phyloP scores from a whole-genome alignment of 805 yeast genomes.

The Pichia californica region DNA sequence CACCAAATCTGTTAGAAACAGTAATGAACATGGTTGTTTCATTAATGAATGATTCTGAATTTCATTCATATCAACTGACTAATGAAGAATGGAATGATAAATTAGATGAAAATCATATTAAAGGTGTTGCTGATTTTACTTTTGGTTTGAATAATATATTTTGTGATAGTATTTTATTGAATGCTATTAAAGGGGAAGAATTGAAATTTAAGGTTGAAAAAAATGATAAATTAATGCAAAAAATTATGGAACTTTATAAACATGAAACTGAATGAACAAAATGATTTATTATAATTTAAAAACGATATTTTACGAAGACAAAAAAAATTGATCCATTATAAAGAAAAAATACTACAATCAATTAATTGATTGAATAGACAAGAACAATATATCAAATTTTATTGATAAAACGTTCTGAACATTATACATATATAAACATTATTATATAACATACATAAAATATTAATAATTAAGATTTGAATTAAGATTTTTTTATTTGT shows the following conservation, averaged over 20 bases:
- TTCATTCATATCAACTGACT: conserved; percentile 16
- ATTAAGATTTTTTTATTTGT: no score
- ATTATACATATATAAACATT: no score
- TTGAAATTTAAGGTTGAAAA: not conserved
- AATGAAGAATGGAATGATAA: not conserved
- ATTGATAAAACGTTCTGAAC: no score
- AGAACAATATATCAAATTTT: no score
- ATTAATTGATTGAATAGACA: no score
- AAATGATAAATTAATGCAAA: not conserved
- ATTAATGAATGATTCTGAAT: conserved; percentile 29
- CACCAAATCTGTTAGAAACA: conserved; percentile 19
- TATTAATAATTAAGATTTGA: no score
- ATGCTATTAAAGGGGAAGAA: not conserved
- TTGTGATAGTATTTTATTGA: not conserved
- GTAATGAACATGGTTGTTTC: conserved; percentile 20
- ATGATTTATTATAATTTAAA: no score
- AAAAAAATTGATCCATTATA: no score
- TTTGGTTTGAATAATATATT: not conserved
- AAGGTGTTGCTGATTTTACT: conserved; percentile 3
- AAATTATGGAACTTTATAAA: not conserved
- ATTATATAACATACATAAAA: no score
- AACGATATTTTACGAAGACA: no score
- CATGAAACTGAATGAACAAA: not conserved
- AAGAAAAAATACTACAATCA: no score
- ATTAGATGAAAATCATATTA: not conserved